These are phyloP conservation scores for Fusarium sp. DNA, from an alignment of 2,329 filamentous ascomycete genomes.

Conservation along the genomic window DNA sequence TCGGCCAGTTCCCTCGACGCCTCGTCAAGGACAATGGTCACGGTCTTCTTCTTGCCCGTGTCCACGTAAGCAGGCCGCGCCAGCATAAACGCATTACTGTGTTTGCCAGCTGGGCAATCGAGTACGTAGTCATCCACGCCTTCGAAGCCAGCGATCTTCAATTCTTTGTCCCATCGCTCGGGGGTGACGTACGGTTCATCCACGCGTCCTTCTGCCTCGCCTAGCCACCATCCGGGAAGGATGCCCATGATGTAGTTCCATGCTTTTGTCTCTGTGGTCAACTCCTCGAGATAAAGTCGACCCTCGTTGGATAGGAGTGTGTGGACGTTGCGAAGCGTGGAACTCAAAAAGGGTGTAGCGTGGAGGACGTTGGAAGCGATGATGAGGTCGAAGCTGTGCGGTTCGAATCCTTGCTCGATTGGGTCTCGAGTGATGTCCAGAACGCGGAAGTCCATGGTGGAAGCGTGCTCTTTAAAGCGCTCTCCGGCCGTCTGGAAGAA, in stretches of 20 bases:
- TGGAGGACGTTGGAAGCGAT: slow-evolving; percentile 48
- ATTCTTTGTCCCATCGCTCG: slow-evolving; percentile 43
- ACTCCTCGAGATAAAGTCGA: slow-evolving; percentile 2
- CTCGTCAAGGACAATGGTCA: slow-evolving; percentile 4
- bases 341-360: slow-evolving; percentile 41
- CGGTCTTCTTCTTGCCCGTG: slow-evolving; percentile 1
- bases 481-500: slow-evolving; percentile 46
- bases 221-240: slow-evolving; percentile 51
- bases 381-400: slow-evolving; percentile 45
- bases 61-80: slow-evolving; percentile 1
- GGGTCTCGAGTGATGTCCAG: slow-evolving; percentile 50
- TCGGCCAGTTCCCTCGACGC: slow-evolving; percentile 2
- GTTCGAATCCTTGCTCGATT: slow-evolving; percentile 45
- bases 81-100: slow-evolving; percentile 1
- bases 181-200: slow-evolving; percentile 43
- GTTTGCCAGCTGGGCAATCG: slow-evolving; percentile 5
- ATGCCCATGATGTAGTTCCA: slow-evolving; percentile 45
- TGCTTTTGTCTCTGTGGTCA: slow-evolving; percentile 4
- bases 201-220: slow-evolving; percentile 39
- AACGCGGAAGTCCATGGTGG: slow-evolving; percentile 38
- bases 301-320: slow-evolving; percentile 34
- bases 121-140: slow-evolving; percentile 3
- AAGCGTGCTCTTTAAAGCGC: slow-evolving; percentile 24
- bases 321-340: slow-evolving; percentile 39
- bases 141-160: slow-evolving; percentile 43